Percentiles rank a stretch among this genome's conserved stretches.
Evolutionary conservation across 2,329 filamentous ascomycete species (phyloP).

Genomic region (Akanthomyces dipterigenus): DNA sequence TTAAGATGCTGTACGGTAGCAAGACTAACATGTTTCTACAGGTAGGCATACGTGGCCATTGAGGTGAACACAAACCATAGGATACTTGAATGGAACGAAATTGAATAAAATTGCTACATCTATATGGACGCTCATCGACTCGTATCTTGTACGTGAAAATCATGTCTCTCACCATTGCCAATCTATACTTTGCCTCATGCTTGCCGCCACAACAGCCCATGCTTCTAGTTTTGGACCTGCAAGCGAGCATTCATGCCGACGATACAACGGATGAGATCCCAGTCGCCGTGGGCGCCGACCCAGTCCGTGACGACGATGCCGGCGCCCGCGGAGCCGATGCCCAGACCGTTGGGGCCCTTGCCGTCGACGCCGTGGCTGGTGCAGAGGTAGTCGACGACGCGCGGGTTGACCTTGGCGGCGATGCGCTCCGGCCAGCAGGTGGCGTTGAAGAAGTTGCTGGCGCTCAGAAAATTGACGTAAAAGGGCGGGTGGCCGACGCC

Average conservation of each 20-base stretch:
- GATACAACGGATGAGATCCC: conserved; percentile 82
- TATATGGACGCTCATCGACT: neutral
- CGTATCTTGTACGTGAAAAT: neutral
- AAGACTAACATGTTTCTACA: conserved; percentile 3
- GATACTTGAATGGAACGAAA: neutral
- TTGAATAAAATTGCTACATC: conserved; percentile 10
- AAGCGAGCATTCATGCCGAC: conserved; percentile 82
- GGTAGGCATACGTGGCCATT: neutral
- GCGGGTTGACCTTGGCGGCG: conserved; percentile 79
- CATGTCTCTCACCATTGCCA: neutral
- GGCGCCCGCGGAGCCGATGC: conserved; percentile 65
- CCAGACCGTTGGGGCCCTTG: conserved; percentile 41
- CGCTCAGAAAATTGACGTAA: conserved; percentile 85
- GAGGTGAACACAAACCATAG: neutral
- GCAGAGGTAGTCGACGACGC: conserved; percentile 58
- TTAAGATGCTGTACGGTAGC: neutral
- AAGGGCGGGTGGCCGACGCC: conserved; percentile 46
- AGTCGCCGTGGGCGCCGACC: conserved; percentile 81
- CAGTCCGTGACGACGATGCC: conserved; percentile 91
- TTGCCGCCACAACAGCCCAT: neutral
- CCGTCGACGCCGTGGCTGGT: conserved; percentile 46
- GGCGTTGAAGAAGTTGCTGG: conserved; percentile 89
- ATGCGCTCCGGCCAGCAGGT: conserved; percentile 92
- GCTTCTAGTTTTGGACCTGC: conserved; percentile 37
- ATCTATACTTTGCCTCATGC: neutral